Base-by-base conservation (phyloP, 2,329 filamentous ascomycete species). In the Venturia asperata region DNA sequence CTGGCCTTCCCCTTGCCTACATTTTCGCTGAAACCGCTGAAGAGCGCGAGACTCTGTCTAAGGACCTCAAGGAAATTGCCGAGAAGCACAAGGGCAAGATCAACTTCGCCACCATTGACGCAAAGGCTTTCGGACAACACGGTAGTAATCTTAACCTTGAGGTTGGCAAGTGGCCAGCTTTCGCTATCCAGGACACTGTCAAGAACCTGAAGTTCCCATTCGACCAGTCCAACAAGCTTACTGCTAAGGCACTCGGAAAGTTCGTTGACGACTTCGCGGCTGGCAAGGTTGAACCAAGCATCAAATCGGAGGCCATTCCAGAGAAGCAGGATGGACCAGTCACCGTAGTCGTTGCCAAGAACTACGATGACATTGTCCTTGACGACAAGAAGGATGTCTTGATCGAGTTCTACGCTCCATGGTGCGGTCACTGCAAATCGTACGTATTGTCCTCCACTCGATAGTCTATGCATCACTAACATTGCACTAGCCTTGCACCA, bases 141-240 rank as follows among this genome's bases (percentile, higher is more conserved):
- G 92, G 91, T 71, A 87, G 85, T 73, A 99, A 99, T 87, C 86
- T 99, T 71, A 99, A 99, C 86, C 90, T 99, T 69, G 91, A 96
- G 81, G 85, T 90, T 68, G 90, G 93, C 82, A 89, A 91, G 79
- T 99, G 95, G 88, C 94, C 94, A 68, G 88, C 93, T 67, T 99
- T 99, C 79, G 94, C 92, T 74, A 97, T 99, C 77, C 94, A 99
- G 81, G 91, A 97, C 76, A 91, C 88, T 64, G 83, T 84, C 77
- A 96, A 96, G 86, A 97, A 97, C 85, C 86, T 90, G 80, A 99
- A 99, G 84, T 99, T 89, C 83, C 94, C 94, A 74, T 97, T 87
- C 76, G 90, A 94, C 79, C 89, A 93, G 79, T 85, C 87, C 70
- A 86, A 88, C 80, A 85, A 90, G 78, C 85, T 99, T 72, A 89